Evolutionary conservation across 164 flowering plant genomes (phyloP).

Genomic region (Vitis labrusca): DNA sequence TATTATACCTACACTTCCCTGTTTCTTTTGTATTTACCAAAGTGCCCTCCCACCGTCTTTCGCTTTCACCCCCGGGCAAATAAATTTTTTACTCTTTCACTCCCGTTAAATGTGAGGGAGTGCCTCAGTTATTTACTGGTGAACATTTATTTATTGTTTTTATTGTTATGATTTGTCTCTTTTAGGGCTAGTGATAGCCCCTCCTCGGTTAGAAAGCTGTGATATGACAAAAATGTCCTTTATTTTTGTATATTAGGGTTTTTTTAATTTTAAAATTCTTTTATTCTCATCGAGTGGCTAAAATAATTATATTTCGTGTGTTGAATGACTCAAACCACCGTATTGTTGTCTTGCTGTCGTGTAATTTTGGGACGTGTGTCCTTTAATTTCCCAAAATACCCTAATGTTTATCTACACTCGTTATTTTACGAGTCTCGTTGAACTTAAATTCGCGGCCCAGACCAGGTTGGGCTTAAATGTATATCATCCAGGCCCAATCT

Average conservation of each 20-base stretch:
- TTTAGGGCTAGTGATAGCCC: neutral
- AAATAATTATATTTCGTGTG: slow-evolving; percentile 9
- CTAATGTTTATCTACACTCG: too few relatives aligned
- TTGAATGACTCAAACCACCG: slow-evolving; percentile 32
- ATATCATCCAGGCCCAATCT: too few relatives aligned
- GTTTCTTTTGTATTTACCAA: neutral
- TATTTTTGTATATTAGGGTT: neutral
- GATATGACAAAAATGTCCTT: slow-evolving; percentile 12
- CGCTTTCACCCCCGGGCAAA: neutral
- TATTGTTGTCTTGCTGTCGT: slow-evolving; percentile 27
- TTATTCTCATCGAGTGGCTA: slow-evolving; percentile 21
- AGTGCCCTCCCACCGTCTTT: neutral
- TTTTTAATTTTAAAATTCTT: neutral
- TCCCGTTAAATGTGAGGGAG: too few relatives aligned
- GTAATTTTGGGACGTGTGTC: slow-evolving; percentile 30
- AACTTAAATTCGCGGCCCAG: too few relatives aligned
- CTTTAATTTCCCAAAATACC: slow-evolving; percentile 16
- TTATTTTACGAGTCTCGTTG: too few relatives aligned
- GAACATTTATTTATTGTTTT: too few relatives aligned
- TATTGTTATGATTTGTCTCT: slow-evolving; percentile 5
- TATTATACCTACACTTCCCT: neutral
- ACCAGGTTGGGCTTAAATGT: too few relatives aligned
- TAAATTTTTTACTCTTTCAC: neutral
- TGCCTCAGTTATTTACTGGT: too few relatives aligned
- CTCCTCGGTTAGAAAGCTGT: slow-evolving; percentile 10